A percentile compares a stretch with the other conserved stretches of the same genome.
Conservation (phyloP, 805 yeast genomes). For the Candida caryicola region DNA sequence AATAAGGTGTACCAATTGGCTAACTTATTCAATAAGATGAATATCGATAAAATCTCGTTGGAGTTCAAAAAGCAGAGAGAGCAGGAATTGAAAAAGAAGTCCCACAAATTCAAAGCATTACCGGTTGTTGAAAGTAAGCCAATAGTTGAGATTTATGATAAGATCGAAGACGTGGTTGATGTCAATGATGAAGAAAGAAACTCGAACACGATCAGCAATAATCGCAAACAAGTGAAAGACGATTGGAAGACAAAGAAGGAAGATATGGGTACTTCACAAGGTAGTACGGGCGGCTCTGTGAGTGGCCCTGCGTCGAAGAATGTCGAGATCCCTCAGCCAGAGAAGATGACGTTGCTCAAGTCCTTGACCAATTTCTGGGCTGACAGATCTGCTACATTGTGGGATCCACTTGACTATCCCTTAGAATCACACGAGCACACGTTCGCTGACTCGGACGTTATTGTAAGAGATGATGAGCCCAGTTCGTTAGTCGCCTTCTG, state of each 20-base stretch:
- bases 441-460: conserved; percentile 89
- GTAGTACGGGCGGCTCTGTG: conserved; percentile 1
- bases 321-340: conserved; percentile 45
- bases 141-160: conserved; percentile 84
- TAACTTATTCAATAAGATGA: conserved; percentile 66
- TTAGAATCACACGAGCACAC: conserved; percentile 78
- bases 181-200: conserved; percentile 23
- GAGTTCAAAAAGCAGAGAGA: conserved; percentile 90
- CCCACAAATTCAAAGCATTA: conserved; percentile 62
- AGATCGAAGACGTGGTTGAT: conserved; percentile 84
- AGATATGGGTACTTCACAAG: not conserved
- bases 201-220: conserved; percentile 4
- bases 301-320: conserved; percentile 6
- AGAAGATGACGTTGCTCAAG: conserved; percentile 74
- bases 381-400: conserved; percentile 88
- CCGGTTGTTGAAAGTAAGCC: conserved; percentile 79
- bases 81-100: conserved; percentile 58
- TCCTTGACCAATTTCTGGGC: conserved; percentile 94
- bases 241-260: not conserved
- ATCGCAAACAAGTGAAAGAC: conserved; percentile 3
- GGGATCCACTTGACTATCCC: conserved; percentile 91
- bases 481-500: conserved; percentile 93
- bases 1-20: conserved; percentile 61
- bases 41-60: conserved; percentile 72
- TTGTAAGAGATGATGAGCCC: conserved; percentile 95